These are phyloP conservation scores for Metarhizium robertsii DNA, from an alignment of 2,329 filamentous ascomycete species.

Conservation along the genomic window DNA sequence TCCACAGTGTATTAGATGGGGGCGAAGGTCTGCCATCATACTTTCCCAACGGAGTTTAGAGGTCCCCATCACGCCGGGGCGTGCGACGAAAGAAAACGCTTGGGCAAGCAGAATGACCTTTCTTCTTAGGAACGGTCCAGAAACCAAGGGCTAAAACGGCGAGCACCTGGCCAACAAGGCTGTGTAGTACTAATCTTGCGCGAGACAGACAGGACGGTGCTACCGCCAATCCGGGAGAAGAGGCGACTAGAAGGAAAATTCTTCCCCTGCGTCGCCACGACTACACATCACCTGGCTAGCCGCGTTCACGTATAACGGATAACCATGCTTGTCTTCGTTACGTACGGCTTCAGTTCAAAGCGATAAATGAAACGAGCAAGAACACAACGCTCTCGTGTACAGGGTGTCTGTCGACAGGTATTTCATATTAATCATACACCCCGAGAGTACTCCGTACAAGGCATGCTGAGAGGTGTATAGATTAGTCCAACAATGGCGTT, in stretches of 20 bases:
- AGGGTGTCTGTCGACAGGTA: background rate
- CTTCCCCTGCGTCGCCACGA: background rate
- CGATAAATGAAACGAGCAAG: no score
- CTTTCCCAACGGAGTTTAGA: conserved; percentile 5
- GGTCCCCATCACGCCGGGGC: background rate
- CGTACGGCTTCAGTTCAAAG: background rate
- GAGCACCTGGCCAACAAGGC: background rate
- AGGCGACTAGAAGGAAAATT: background rate
- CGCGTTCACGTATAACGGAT: background rate
- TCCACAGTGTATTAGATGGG: background rate
- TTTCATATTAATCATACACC: conserved; percentile 3
- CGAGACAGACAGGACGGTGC: background rate
- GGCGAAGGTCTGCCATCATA: background rate
- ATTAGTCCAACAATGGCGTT: conserved; percentile 5
- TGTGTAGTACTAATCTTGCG: background rate
- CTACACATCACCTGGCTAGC: no score
- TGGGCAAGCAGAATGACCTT: background rate
- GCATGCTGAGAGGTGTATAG: conserved; percentile 1
- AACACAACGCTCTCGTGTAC: no score
- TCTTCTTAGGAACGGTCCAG: conserved; percentile 1
- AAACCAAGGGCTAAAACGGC: background rate
- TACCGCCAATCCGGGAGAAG: background rate
- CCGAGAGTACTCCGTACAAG: background rate
- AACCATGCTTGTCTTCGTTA: background rate
- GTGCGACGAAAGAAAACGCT: conserved; percentile 1